phyloP scores from a whole-genome alignment of 2,329 filamentous ascomycete genomes.

The Botryotinia calthae region DNA sequence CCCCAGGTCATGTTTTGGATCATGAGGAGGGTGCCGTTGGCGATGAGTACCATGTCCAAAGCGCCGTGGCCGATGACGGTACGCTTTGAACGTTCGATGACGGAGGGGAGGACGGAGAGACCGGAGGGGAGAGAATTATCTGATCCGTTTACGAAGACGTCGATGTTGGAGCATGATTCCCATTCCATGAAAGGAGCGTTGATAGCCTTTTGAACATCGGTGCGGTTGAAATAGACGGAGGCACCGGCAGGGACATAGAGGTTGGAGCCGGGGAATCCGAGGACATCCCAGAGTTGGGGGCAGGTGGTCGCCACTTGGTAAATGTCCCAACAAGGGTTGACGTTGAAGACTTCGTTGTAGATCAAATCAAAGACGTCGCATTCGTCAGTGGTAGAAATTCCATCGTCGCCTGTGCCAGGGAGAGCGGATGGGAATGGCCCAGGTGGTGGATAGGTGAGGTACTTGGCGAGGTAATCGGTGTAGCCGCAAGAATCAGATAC shows the following conservation, averaged over 20 bases:
- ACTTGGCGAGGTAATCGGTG: constrained; percentile 55
- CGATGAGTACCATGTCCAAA: constrained; percentile 55
- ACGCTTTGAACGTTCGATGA: constrained; percentile 71
- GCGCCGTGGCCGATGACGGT: constrained; percentile 71
- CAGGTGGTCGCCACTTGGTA: constrained; percentile 74
- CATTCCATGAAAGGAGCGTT: constrained; percentile 62
- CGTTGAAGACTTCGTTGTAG: constrained; percentile 48
- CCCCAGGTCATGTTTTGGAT: constrained; percentile 71
- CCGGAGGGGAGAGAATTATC: constrained; percentile 56
- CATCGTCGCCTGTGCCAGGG: constrained; percentile 45
- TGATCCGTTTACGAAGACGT: constrained; percentile 47
- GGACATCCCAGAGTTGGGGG: constrained; percentile 65
- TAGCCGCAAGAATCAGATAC: constrained; percentile 60
- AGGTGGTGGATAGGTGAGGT: constrained; percentile 66
- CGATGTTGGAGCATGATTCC: constrained; percentile 51
- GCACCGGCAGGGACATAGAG: constrained; percentile 62
- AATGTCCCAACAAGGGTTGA: constrained; percentile 78
- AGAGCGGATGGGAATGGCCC: constrained; percentile 53
- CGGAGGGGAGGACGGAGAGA: constrained; percentile 60
- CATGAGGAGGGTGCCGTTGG: constrained; percentile 56
- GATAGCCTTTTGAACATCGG: constrained; percentile 60
- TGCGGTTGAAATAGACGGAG: constrained; percentile 60
- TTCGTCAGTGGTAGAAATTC: constrained; percentile 39
- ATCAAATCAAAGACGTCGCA: constrained; percentile 61
- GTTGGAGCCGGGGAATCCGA: constrained; percentile 61